These are phyloP conservation scores for Wickerhamomyces canadensis DNA, from an alignment of 805 yeast species.

Conservation along the genomic window DNA sequence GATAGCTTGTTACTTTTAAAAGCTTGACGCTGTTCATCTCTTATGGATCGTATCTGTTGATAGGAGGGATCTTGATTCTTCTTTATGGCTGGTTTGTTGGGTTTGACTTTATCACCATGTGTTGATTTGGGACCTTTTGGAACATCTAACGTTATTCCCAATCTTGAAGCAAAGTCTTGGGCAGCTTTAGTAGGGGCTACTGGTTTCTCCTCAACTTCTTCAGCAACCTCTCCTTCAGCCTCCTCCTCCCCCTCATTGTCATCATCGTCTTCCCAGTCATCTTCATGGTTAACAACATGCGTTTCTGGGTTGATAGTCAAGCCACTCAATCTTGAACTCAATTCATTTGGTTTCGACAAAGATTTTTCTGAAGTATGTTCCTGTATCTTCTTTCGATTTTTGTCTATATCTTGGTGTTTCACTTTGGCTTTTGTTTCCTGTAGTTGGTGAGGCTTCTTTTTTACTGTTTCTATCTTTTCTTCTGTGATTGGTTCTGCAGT, in stretches of 20 bases:
- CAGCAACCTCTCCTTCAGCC: no score
- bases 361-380: background rate
- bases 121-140: background rate
- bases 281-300: no score
- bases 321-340: background rate
- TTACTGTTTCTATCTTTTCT: no score
- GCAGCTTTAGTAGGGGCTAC: conserved; percentile 18
- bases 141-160: conserved; percentile 12
- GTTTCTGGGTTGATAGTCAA: no score
- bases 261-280: conserved; percentile 10
- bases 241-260: conserved; percentile 1
- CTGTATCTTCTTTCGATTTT: no score
- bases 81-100: background rate
- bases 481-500: no score
- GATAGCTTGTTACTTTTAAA: background rate
- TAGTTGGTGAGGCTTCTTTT: no score
- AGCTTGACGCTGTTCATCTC: background rate
- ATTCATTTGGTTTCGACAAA: background rate
- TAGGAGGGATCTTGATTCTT: background rate
- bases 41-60: background rate
- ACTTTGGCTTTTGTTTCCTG: no score
- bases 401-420: no score
- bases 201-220: conserved; percentile 7
- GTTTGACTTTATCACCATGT: no score
- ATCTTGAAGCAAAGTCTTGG: conserved; percentile 17